Evolutionary conservation across 192 early-diverging fungal genomes (phyloP).

Genomic region (Gamsiella multidivaricata): DNA sequence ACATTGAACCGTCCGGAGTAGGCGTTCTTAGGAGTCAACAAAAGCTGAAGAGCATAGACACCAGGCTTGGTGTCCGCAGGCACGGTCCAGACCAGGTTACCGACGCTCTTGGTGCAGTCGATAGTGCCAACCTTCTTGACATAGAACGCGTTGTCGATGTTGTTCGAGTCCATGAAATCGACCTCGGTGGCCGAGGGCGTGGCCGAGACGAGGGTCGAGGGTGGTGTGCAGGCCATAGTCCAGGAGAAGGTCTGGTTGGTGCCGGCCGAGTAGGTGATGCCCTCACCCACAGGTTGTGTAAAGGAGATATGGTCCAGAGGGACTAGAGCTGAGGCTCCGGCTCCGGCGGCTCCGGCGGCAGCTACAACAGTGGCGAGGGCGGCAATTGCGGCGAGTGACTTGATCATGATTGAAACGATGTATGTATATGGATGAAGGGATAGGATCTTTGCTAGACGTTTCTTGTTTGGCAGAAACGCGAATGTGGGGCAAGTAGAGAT

Average conservation of each 20-base stretch:
- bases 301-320: slow-evolving; percentile 49
- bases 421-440: neutral
- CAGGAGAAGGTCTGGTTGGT: slow-evolving; percentile 56
- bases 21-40: slow-evolving; percentile 47
- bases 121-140: slow-evolving; percentile 57
- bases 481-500: neutral
- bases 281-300: slow-evolving; percentile 53
- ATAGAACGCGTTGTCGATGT: slow-evolving; percentile 52
- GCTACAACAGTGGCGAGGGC: slow-evolving; percentile 12
- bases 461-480: neutral
- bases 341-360: neutral
- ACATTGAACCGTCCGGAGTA: slow-evolving; percentile 51
- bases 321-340: neutral
- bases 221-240: slow-evolving; percentile 44
- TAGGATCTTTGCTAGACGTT: neutral
- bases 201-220: slow-evolving; percentile 28
- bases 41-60: slow-evolving; percentile 45
- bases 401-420: slow-evolving; percentile 29
- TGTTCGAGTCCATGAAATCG: slow-evolving; percentile 55
- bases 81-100: slow-evolving; percentile 52
- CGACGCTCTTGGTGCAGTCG: slow-evolving; percentile 46
- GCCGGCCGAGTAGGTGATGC: slow-evolving; percentile 42
- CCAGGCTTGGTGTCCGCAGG: slow-evolving; percentile 51
- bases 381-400: slow-evolving; percentile 26
- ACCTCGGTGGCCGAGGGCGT: slow-evolving; percentile 45